Base-by-base conservation (phyloP, 1,139 yeast genomes). In the Saccharomyces hybrid region DNA sequence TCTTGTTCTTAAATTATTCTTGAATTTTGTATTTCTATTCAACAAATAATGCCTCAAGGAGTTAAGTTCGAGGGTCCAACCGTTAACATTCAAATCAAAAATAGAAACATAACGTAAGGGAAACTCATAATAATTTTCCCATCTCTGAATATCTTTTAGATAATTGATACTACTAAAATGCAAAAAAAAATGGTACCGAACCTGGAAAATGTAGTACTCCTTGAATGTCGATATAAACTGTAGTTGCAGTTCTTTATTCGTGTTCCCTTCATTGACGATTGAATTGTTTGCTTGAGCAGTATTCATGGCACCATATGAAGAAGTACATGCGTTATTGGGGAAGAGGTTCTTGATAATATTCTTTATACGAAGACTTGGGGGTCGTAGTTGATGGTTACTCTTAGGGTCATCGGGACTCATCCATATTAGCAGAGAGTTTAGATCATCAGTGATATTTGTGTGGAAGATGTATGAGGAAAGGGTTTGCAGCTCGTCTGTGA, bases 341-440 rank as follows among this genome's bases (percentile, higher is more conserved):
- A 38, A 38, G 2, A 65, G 44, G 3, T 56, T 21, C 44, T 60
- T 62, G 16, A 65, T 62, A 12, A 61, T 53, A 41, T 61, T 61
- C 42, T 65, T 66, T 11, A 66, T 49, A 26, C 67, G 53, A 29
- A 66, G 48, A 2, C 65, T 58, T 1, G 67, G 67, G 9, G 67
- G 66, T 21, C 59, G 59, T 49, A 58, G 51, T 27, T 61, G 63
- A 50, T 60, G 65, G 49, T 61, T 61, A 53, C 61, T 63, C 48
- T 55, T 51, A 21, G 56, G 53, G 50, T 59, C 66, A 54, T 60
- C 59, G 7, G 69, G 69, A 46, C 63, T 58, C 34, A 65, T 27
- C 69, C 69, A 66, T 12, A 58, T 57, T 11, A 66, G 55, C 41
- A 66, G 51, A 2, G 63, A 55, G 34, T 64, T 65, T n/a, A 65